Percentiles rank a stretch among this genome's conserved stretches.
Conservation (phyloP, 1,284 basidiomycete genomes). For the Mycena sp. region DNA sequence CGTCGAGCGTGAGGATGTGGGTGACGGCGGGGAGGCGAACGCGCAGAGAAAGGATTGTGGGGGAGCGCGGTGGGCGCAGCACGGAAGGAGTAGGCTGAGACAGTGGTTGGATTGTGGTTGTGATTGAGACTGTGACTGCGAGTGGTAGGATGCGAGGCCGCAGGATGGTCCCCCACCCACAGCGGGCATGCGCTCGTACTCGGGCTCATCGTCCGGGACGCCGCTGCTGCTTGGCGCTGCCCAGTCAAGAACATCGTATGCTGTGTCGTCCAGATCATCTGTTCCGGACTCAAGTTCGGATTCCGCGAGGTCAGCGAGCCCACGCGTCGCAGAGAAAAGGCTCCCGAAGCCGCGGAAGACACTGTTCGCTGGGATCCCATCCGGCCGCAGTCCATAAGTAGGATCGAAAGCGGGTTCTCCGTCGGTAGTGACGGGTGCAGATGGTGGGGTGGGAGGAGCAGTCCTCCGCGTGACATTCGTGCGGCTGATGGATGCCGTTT, state of each 20-base stretch:
- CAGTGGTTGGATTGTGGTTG: neutral
- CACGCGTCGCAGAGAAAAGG: constrained; percentile 73
- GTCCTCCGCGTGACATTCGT: constrained; percentile 22
- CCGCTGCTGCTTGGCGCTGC: constrained; percentile 49
- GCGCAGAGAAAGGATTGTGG: constrained; percentile 37
- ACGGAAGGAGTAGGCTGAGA: neutral
- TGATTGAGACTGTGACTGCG: constrained; percentile 18
- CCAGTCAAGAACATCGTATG: constrained; percentile 77
- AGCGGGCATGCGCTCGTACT: constrained; percentile 56
- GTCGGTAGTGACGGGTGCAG: constrained; percentile 46
- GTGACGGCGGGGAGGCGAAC: constrained; percentile 24
- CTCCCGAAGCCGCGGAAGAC: constrained; percentile 78
- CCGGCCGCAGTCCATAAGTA: constrained; percentile 96
- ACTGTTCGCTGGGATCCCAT: constrained; percentile 83
- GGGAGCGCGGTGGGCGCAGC: constrained; percentile 22
- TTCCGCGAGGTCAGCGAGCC: constrained; percentile 83
- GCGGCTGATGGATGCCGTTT: constrained; percentile 25
- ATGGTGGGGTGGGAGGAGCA: constrained; percentile 34
- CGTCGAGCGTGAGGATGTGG: constrained; percentile 28
- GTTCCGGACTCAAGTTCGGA: constrained; percentile 55
- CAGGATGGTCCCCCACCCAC: constrained; percentile 70
- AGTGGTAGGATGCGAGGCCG: constrained; percentile 28
- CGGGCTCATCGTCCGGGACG: constrained; percentile 30
- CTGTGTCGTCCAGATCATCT: constrained; percentile 47
- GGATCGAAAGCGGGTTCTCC: constrained; percentile 90